Evolutionary conservation across 257 asterid genomes (phyloP).

Genomic region (Solanum stenotomum): DNA sequence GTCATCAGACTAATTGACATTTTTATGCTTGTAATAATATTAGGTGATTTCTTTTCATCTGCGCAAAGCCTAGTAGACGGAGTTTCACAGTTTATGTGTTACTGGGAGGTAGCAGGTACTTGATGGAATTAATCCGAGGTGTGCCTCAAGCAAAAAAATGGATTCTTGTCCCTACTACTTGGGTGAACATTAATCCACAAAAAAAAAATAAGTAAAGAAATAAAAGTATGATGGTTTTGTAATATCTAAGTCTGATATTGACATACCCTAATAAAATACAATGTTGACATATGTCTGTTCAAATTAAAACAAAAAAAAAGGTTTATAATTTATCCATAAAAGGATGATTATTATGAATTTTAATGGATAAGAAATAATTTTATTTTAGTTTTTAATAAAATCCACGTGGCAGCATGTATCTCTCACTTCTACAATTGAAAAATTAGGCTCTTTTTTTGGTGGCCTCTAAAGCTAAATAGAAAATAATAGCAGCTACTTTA

Average conservation of each 20-base stretch:
- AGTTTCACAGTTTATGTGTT: neutral
- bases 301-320: no score
- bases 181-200: accelerated
- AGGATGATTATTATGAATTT: neutral
- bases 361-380: neutral
- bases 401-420: neutral
- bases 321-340: no score
- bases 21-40: neutral
- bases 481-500: neutral
- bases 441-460: no score
- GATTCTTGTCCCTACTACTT: no score
- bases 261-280: no score
- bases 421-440: neutral
- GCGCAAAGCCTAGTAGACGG: neutral
- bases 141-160: neutral
- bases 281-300: no score
- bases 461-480: neutral
- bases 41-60: neutral
- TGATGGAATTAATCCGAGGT: neutral
- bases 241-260: no score
- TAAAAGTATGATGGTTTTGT: neutral
- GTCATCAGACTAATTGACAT: neutral
- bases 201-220: neutral
- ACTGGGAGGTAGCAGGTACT: neutral
- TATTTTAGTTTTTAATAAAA: no score